Base-by-base conservation (phyloP, 139 green algal genomes). In the Tetradesmus obliquus region DNA sequence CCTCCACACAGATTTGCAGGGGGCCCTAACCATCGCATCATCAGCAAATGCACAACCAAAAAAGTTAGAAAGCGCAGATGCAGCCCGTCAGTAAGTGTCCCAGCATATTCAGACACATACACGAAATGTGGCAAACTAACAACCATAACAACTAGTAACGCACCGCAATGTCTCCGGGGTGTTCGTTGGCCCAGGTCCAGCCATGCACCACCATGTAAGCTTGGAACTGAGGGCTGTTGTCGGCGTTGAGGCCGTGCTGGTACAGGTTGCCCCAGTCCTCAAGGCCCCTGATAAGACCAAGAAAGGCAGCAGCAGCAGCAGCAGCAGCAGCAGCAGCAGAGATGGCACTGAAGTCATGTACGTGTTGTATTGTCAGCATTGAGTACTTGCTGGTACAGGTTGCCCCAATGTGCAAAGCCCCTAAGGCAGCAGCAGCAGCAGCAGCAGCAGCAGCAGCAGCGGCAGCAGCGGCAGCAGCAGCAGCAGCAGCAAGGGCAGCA, bases 241-340 rank as follows among this genome's bases (percentile, higher is more conserved):
- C 97, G 0, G 96, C 96, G 19, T 96, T 96, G 20, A 94, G 55
- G 1, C 94, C 97, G 82, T 98, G 97, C 82, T 98, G 93, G 86
- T 94, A 93, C 79, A 98, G 94, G 92, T 98, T 95, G 80, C 62
- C 87, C 97, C 96, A 98, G 92, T 99, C 97, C 74, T 98, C 96
- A 79, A 98, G 71, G 22, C 93, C 91, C 51, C 94, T 24, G 66
- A 17, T 7, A 5, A 71, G 8, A 66, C 6, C 57, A 66, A 9
- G 57, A 66, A 66, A 66, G 57, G 57, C 57, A 66, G 57, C 8
- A 66, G 32, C 32, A 45, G 32, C 32, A 45, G 32, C 32, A 45
- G 32, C 32, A 45, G 32, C 32, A 45, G 32, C 32, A 45, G 32
- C 32, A 45, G 32, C 32, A 45, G 32, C 32, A 45, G 32, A 45